Evolutionary conservation across 1,284 basidiomycete species (phyloP).

Genomic region (Cutaneotrichosporon sp.): DNA sequence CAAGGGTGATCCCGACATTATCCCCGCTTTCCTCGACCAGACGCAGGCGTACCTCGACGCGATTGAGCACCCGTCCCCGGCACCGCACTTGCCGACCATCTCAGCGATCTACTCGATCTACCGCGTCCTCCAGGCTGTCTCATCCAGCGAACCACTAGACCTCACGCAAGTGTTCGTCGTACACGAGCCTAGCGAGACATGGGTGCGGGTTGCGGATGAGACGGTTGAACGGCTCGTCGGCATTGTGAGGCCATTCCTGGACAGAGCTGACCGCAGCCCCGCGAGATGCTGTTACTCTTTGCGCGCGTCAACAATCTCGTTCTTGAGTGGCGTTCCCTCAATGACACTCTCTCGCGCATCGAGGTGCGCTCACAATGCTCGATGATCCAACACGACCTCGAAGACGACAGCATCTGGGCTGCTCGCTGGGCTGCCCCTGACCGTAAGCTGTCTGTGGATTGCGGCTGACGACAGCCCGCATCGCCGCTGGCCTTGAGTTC

Average conservation of each 20-base stretch:
- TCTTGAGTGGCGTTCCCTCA: background rate
- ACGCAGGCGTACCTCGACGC: conserved; percentile 6
- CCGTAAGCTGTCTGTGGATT: background rate
- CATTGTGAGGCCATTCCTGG: background rate
- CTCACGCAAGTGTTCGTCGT: background rate
- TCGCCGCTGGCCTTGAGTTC: conserved; percentile 6
- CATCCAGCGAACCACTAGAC: background rate
- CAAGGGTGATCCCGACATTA: conserved; percentile 10
- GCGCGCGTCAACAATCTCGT: conserved; percentile 4
- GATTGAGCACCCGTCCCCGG: conserved; percentile 1
- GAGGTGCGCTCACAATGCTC: conserved; percentile 10
- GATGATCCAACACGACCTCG: conserved; percentile 10
- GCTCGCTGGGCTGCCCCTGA: background rate
- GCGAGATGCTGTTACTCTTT: conserved; percentile 8
- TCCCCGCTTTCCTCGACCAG: conserved; percentile 7
- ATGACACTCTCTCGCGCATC: background rate
- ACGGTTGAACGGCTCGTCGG: conserved; percentile 3
- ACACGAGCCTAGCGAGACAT: conserved; percentile 3
- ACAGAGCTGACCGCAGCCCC: background rate
- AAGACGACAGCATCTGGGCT: conserved; percentile 5
- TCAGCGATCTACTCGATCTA: conserved; percentile 8
- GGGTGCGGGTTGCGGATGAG: conserved; percentile 6
- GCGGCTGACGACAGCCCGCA: background rate
- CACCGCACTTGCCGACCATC: conserved; percentile 4
- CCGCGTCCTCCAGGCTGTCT: conserved; percentile 7